A percentile compares a stretch with the other conserved stretches of the same genome.
phyloP scores from a whole-genome alignment of 164 flowering plant genomes.

The Tetracentron sinense region DNA sequence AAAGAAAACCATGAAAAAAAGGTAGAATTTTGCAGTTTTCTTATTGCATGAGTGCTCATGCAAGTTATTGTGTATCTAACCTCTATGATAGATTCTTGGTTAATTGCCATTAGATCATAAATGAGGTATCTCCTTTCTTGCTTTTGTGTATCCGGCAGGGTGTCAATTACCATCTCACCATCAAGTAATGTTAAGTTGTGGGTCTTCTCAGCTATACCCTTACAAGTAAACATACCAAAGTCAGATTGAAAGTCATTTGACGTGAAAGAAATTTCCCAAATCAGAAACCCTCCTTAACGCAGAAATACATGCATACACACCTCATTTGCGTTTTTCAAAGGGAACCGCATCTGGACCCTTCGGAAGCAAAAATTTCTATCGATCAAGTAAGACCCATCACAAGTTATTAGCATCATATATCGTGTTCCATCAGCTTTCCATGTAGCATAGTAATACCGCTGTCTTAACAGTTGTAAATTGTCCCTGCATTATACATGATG shows the following conservation, averaged over 20 bases:
- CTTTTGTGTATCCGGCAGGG: conserved; percentile 64
- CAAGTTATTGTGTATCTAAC: conserved; percentile 32
- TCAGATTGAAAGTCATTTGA: conserved; percentile 10
- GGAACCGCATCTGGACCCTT: conserved; percentile 97
- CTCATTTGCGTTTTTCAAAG: conserved; percentile 55
- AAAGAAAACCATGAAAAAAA: no score
- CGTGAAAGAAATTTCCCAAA: neutral
- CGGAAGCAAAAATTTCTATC: conserved; percentile 80
- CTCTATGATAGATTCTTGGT: conserved; percentile 60
- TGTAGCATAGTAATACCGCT: conserved; percentile 96
- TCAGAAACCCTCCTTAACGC: conserved; percentile 2
- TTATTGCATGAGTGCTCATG: no score
- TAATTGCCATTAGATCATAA: conserved; percentile 86
- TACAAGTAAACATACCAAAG: conserved; percentile 13
- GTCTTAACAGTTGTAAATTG: conserved; percentile 74
- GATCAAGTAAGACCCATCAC: conserved; percentile 87
- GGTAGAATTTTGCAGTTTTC: no score
- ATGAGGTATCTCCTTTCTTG: conserved; percentile 93
- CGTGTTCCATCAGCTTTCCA: conserved; percentile 99
- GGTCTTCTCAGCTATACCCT: conserved; percentile 53
- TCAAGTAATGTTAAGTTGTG: conserved; percentile 90
- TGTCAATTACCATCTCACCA: conserved; percentile 99
- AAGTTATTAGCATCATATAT: conserved; percentile 90
- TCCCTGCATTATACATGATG: conserved; percentile 47
- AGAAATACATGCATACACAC: conserved; percentile 28